Percentiles rank a stretch among this genome's conserved stretches.
phyloP scores from a whole-genome alignment of 345 rosid genomes.

The Populus deltoides region DNA sequence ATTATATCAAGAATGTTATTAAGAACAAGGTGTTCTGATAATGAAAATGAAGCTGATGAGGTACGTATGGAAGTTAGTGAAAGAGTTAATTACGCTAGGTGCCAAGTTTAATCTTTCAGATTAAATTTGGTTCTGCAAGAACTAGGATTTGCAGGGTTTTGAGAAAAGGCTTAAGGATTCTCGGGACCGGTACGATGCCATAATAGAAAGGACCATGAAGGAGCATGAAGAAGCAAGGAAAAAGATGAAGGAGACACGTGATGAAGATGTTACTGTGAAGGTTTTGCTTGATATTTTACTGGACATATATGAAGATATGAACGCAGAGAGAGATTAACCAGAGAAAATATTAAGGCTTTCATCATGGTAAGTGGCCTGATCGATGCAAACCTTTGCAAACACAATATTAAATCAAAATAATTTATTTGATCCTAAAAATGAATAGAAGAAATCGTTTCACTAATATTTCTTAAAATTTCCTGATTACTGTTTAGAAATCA shows the following conservation, averaged over 20 bases:
- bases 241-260: constrained; percentile 24
- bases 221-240: constrained; percentile 38
- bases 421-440: neutral
- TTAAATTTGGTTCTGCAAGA: constrained; percentile 62
- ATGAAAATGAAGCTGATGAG: constrained; percentile 38
- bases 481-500: too few species aligned
- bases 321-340: constrained; percentile 53
- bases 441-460: too few species aligned
- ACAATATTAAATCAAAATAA: neutral
- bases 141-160: constrained; percentile 61
- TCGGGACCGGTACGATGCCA: constrained; percentile 47
- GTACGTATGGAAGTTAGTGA: constrained; percentile 56
- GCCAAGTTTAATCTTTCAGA: constrained; percentile 58
- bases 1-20: constrained; percentile 61
- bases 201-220: constrained; percentile 64
- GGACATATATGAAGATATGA: constrained; percentile 61
- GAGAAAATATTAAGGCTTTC: constrained; percentile 73
- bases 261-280: constrained; percentile 18
- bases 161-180: constrained; percentile 57
- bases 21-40: constrained; percentile 40
- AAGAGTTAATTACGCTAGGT: constrained; percentile 54
- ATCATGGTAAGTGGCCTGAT: constrained; percentile 47
- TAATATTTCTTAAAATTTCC: too few species aligned
- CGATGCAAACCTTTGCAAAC: neutral
- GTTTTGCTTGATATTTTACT: constrained; percentile 64